These are phyloP conservation scores for Elsinoe arachidis DNA, from an alignment of 2,329 filamentous ascomycete genomes.

Conservation along the genomic window DNA sequence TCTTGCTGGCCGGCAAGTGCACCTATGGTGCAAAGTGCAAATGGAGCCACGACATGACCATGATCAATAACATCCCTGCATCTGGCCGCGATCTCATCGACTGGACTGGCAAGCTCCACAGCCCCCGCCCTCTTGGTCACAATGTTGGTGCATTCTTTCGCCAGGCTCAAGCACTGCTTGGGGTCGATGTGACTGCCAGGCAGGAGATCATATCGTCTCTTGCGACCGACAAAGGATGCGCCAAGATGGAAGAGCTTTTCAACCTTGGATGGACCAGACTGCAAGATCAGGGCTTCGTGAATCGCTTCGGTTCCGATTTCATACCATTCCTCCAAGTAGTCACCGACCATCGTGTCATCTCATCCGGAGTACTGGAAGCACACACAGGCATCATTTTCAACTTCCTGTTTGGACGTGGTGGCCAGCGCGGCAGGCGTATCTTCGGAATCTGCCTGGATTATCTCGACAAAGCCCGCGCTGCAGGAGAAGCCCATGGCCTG, in stretches of 20 bases:
- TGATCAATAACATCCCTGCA: not conserved
- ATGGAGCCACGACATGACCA: constrained; percentile 16
- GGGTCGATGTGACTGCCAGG: constrained; percentile 14
- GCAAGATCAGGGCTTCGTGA: not conserved
- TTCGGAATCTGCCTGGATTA: not conserved
- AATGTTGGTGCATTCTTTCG: constrained; percentile 17
- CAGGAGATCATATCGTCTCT: constrained; percentile 22
- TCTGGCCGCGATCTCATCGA: not conserved
- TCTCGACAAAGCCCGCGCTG: not conserved
- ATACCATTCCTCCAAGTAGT: not conserved
- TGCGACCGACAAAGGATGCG: constrained; percentile 19
- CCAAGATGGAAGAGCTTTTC: constrained; percentile 18
- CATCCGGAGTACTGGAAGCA: not conserved
- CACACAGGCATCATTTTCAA: not conserved
- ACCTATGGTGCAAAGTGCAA: constrained; percentile 15
- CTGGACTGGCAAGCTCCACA: not conserved
- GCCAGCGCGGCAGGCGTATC: not conserved
- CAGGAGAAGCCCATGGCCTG: too few relatives aligned
- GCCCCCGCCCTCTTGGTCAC: not conserved
- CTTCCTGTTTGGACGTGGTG: not conserved
- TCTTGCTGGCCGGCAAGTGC: constrained; percentile 15
- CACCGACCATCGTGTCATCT: not conserved
- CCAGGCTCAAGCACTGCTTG: constrained; percentile 18
- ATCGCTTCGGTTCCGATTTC: not conserved
- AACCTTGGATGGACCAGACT: constrained; percentile 6